These are phyloP conservation scores for Patellaria atrata DNA, from an alignment of 495 filamentous ascomycete species.

Conservation along the genomic window DNA sequence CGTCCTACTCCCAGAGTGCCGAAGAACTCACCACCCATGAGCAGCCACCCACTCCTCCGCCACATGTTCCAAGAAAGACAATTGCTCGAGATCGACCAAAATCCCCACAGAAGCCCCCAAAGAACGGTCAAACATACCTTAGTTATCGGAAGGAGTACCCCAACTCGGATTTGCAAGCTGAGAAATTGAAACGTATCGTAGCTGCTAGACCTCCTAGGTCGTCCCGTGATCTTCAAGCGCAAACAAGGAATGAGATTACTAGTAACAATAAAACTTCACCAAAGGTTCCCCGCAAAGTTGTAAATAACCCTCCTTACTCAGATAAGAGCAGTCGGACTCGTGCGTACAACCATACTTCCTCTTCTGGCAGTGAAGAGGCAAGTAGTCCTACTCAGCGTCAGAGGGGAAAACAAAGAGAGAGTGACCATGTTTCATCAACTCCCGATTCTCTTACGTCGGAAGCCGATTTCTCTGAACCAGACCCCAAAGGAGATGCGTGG, in stretches of 20 bases:
- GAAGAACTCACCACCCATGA: no score
- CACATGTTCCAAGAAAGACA: conserved; percentile 4
- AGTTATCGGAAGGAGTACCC: conserved; percentile 28
- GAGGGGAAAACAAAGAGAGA: no score
- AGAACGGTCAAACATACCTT: conserved; percentile 5
- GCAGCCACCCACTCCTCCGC: conserved; percentile 4
- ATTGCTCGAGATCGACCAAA: conserved; percentile 2
- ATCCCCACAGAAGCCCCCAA: background rate
- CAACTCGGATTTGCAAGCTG: conserved; percentile 4
- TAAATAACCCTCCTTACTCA: no score
- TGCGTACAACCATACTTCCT: no score
- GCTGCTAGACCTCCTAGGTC: conserved; percentile 6
- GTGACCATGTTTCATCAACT: conserved; percentile 10
- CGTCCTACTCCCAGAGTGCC: no score
- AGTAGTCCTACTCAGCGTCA: no score
- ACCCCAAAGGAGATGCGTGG: conserved; percentile 22
- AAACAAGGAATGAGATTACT: no score
- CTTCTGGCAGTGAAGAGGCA: no score
- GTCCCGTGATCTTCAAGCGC: no score
- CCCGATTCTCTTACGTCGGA: conserved; percentile 27
- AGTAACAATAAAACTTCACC: no score
- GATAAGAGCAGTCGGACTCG: no score
- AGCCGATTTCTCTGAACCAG: conserved; percentile 13
- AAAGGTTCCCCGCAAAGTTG: no score
- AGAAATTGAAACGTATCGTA: conserved; percentile 6